phyloP scores from a whole-genome alignment of 2,329 filamentous ascomycete species.

The Fusarium brachygibbosum region DNA sequence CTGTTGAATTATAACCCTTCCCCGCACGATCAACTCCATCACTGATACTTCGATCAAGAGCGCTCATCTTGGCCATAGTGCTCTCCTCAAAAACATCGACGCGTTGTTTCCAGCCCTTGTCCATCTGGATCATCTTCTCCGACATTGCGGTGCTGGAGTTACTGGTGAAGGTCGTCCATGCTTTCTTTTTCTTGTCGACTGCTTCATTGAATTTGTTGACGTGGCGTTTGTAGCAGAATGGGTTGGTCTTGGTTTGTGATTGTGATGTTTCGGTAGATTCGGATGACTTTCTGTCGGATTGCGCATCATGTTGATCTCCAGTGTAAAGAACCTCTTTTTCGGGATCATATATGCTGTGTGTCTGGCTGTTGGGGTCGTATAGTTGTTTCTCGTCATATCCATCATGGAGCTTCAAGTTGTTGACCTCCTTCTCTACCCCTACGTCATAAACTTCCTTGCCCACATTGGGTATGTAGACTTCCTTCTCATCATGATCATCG shows the following conservation, averaged over 20 bases:
- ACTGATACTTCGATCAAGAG: slow-evolving; percentile 22
- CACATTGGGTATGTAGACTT: background rate
- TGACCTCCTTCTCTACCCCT: background rate
- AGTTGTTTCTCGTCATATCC: slow-evolving; percentile 24
- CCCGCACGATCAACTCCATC: slow-evolving; percentile 13
- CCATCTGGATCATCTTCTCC: slow-evolving; percentile 12
- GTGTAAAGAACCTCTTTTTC: background rate
- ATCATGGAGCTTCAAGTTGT: slow-evolving; percentile 13
- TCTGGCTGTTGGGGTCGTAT: background rate
- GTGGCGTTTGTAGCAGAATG: slow-evolving; percentile 8
- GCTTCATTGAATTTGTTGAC: slow-evolving; percentile 28
- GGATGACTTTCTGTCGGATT: slow-evolving; percentile 2
- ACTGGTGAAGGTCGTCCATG: slow-evolving; percentile 15
- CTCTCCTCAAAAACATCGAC: slow-evolving; percentile 22
- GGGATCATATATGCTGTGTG: background rate
- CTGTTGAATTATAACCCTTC: slow-evolving; percentile 4
- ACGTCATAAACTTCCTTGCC: slow-evolving; percentile 24
- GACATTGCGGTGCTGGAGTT: slow-evolving; percentile 27
- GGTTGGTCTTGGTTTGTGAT: background rate
- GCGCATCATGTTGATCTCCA: background rate
- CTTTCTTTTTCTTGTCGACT: slow-evolving; percentile 39
- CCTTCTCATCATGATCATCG: slow-evolving; percentile 12
- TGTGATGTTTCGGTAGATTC: background rate
- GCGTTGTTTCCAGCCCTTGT: slow-evolving; percentile 19
- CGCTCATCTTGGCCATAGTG: background rate